Conservation (phyloP, 1,284 basidiomycete genomes). For the Termitomyces sp. region DNA sequence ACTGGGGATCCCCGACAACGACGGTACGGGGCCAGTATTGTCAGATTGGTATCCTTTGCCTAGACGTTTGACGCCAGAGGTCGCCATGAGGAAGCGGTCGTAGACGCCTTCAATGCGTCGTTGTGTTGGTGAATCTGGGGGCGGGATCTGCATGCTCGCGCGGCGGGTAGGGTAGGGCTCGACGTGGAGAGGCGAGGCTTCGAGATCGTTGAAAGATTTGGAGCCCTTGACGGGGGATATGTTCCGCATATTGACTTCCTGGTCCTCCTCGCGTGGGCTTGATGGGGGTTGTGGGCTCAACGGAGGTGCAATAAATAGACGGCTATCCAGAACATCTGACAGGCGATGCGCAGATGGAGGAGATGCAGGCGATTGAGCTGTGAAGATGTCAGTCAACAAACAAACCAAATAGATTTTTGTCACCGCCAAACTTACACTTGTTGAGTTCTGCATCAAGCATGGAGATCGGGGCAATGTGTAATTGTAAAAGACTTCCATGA, state of each 20-base stretch:
- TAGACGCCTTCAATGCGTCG: conserved; percentile 64
- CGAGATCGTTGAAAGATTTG: conserved; percentile 47
- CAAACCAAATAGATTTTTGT: not conserved
- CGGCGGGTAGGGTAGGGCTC: conserved; percentile 55
- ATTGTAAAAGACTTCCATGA: conserved; percentile 53
- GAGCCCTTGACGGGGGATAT: conserved; percentile 22
- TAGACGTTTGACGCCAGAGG: conserved; percentile 65
- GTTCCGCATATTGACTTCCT: conserved; percentile 23
- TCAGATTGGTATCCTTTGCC: conserved; percentile 75
- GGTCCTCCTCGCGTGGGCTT: conserved; percentile 25
- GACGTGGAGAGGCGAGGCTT: conserved; percentile 53
- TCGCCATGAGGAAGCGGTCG: conserved; percentile 74
- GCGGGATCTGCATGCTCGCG: conserved; percentile 28
- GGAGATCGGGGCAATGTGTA: conserved; percentile 59
- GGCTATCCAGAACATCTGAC: conserved; percentile 60
- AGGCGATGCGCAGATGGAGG: conserved; percentile 44
- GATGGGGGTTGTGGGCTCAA: conserved; percentile 13
- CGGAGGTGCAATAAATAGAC: conserved; percentile 54
- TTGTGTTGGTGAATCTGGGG: conserved; percentile 50
- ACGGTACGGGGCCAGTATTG: conserved; percentile 26
- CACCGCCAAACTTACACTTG: conserved; percentile 38
- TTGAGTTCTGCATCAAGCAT: conserved; percentile 58
- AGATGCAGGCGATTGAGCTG: conserved; percentile 32
- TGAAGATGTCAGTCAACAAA: not conserved
- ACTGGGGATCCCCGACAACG: conserved; percentile 22